These are phyloP conservation scores for Picea abies DNA, from an alignment of 83 land plant species.

Conservation along the genomic window DNA sequence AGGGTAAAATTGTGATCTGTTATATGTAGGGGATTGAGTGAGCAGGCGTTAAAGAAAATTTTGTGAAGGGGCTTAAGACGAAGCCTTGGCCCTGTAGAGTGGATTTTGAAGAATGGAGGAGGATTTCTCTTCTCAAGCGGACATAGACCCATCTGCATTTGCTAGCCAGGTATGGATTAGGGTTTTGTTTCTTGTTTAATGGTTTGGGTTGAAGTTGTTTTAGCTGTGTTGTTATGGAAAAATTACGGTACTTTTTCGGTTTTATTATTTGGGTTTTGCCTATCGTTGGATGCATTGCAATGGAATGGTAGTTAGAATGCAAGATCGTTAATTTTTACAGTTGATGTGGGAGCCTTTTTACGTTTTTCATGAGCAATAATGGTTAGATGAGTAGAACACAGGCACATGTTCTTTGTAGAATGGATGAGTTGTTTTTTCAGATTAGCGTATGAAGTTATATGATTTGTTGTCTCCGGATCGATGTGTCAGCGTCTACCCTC, in stretches of 20 bases:
- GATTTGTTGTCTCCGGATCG: too few species aligned
- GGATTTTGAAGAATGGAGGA: slow-evolving; percentile 15
- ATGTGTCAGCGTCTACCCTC: too few species aligned
- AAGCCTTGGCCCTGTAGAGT: neutral
- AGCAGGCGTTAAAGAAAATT: neutral
- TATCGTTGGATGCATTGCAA: neutral
- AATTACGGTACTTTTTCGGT: neutral
- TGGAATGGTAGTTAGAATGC: neutral
- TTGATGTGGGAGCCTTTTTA: too few species aligned
- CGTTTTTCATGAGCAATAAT: too few species aligned
- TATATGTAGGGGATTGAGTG: neutral
- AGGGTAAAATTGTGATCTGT: too few species aligned
- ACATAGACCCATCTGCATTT: slow-evolving; percentile 13
- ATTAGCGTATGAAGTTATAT: too few species aligned
- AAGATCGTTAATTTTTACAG: neutral
- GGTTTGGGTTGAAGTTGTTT: neutral
- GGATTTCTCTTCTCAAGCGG: slow-evolving; percentile 6
- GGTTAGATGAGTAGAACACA: too few species aligned
- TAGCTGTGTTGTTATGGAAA: neutral
- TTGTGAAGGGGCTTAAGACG: neutral
- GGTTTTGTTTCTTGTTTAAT: neutral
- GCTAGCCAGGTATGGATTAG: neutral
- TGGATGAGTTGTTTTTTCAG: too few species aligned
- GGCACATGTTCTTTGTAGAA: too few species aligned
- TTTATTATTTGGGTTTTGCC: neutral